Base-by-base conservation (phyloP, 495 filamentous ascomycete species). In the Neurospora hispaniola region DNA sequence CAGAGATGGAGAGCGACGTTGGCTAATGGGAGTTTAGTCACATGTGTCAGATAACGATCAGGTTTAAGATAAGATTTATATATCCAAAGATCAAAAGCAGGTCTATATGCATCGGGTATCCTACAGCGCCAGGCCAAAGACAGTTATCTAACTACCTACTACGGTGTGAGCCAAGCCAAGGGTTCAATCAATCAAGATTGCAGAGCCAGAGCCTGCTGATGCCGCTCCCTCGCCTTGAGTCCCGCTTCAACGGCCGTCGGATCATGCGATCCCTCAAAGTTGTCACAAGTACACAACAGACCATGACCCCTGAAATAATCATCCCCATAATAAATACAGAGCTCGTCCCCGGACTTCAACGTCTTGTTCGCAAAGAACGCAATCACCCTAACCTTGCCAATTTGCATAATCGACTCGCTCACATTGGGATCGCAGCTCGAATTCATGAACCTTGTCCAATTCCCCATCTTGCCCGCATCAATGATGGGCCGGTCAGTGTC, bases 371-470 rank as follows among this genome's bases (percentile, higher is more conserved):
- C 69, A 5, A 6, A 11, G 59, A 76, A 76, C 14, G 70, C 69
- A 3, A 79, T n/a, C 8, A 72, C 44, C 66, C 73, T 39, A 1
- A 77, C 59, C 42, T 74, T 70, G 3, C 75, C 75, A 35, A 73
- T 46, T 18, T 72, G 68, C 35, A 68, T 70, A 5, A 41, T 18
- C 4, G 3, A 3, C 7, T 39, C 69, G 3, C 14, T 31, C 35
- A 76, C 62, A 48, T 79, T 77, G 14, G 75, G 77, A 27, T 46
- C 3, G 69, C 77, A 79, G 69, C 72, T 66, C 23, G 74, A 74
- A 38, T 80, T 78, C 18, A 76, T 44, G 69, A 80, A 80, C 38
- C 78, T n/a, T 0, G 77, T 78, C 78, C 78, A 80, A 73, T 78
- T 78, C 0, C 78, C 78, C 11, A 69, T 35, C 39, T 7, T 69